A percentile compares a stretch with the other conserved stretches of the same genome.
phyloP scores from a whole-genome alignment of 805 yeast species.

The Lachancea fermentati region DNA sequence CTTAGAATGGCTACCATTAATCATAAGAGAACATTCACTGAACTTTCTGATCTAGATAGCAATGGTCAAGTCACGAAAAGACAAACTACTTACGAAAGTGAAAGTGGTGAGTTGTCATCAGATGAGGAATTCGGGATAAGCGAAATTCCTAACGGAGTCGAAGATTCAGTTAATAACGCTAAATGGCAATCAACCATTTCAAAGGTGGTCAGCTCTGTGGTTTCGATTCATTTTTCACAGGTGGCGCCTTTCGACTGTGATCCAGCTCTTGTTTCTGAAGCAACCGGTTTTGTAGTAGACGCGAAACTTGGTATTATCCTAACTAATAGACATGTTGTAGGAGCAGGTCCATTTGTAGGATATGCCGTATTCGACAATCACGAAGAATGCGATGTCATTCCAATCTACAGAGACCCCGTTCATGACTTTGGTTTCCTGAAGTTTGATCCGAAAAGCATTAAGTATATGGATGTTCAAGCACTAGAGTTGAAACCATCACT shows the following conservation, averaged over 20 bases:
- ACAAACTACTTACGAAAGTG: constrained; percentile 2
- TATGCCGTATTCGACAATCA: constrained; percentile 91
- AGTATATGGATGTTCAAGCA: constrained; percentile 66
- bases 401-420: constrained; percentile 88
- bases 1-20: constrained; percentile 1
- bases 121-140: constrained; percentile 3
- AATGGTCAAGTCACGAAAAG: constrained; percentile 3
- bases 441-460: constrained; percentile 65
- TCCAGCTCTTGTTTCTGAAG: constrained; percentile 72
- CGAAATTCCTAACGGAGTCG: constrained; percentile 1
- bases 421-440: constrained; percentile 90
- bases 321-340: constrained; percentile 92
- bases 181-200: constrained; percentile 81
- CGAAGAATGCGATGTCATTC: constrained; percentile 83
- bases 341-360: constrained; percentile 91
- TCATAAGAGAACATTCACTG: constrained; percentile 15
- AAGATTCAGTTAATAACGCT: constrained; percentile 27
- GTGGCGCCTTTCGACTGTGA: constrained; percentile 87
- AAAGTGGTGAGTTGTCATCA: constrained; percentile 1
- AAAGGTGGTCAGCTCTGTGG: constrained; percentile 77
- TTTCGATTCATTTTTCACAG: constrained; percentile 82
- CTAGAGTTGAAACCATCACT: constrained; percentile 70
- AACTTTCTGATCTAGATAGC: constrained; percentile 8
- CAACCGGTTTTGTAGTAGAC: constrained; percentile 95
- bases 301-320: constrained; percentile 73